Percentiles rank a stretch among this genome's conserved stretches.
Conservation (phyloP, 176 grass and related monocot genomes). For the Cenchrus fungigraminus region DNA sequence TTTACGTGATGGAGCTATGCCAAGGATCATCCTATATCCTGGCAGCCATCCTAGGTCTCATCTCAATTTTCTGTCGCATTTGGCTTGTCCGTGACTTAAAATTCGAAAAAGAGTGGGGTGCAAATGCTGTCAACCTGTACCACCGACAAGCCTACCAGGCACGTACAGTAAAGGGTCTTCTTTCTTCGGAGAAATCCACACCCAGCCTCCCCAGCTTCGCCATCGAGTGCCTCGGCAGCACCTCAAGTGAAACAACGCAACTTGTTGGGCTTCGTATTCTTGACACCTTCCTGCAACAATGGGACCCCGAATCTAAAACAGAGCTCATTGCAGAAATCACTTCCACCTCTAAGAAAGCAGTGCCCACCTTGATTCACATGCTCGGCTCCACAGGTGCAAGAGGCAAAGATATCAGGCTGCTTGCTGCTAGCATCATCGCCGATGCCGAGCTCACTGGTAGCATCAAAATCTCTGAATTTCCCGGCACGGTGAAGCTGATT, state of each 20-base stretch:
- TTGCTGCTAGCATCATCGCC: neutral
- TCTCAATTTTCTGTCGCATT: neutral
- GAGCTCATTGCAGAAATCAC: neutral
- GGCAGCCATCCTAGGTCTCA: neutral
- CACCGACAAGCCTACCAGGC: neutral
- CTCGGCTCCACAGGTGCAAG: neutral
- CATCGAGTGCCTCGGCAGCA: neutral
- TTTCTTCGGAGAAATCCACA: neutral
- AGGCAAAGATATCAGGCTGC: neutral
- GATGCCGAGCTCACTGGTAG: neutral
- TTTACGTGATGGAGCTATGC: neutral
- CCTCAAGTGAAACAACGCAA: neutral
- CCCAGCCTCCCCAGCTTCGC: neutral
- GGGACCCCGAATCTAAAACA: neutral
- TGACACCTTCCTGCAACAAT: neutral
- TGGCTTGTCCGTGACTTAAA: neutral
- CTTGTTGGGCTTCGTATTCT: neutral
- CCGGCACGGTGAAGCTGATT: neutral
- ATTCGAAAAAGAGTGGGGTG: neutral
- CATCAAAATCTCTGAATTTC: neutral
- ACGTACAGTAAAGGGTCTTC: neutral
- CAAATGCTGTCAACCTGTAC: neutral
- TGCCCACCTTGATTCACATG: neutral
- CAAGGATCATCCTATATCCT: neutral
- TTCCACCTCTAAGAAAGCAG: neutral